These are phyloP conservation scores for Endoconidiophora laricicola DNA, from an alignment of 2,329 filamentous ascomycete species.

Conservation along the genomic window DNA sequence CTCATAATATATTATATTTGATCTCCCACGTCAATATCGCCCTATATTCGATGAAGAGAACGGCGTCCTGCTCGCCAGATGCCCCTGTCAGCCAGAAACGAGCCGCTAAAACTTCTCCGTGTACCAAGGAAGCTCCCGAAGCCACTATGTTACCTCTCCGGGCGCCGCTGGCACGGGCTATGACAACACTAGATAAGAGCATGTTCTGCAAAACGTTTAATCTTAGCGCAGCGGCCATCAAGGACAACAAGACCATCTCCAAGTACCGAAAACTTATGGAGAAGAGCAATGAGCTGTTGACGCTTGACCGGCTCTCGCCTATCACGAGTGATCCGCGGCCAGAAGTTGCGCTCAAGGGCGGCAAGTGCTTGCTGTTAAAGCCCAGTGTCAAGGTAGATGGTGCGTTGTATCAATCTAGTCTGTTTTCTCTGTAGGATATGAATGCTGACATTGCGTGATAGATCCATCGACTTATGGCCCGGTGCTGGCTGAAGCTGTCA, in stretches of 20 bases:
- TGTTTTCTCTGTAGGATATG: not conserved
- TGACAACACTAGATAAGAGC: conserved; percentile 63
- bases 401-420: conserved; percentile 15
- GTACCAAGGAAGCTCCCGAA: conserved; percentile 11
- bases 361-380: conserved; percentile 44
- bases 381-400: conserved; percentile 38
- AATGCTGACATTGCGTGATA: conserved; percentile 19
- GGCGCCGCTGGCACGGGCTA: conserved; percentile 65
- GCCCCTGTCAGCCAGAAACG: not conserved
- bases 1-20: not conserved
- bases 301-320: conserved; percentile 43
- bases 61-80: too few species aligned
- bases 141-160: conserved; percentile 46
- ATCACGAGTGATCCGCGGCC: conserved; percentile 47
- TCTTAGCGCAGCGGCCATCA: conserved; percentile 61
- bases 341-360: conserved; percentile 33
- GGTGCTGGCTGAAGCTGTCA: conserved; percentile 49
- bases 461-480: conserved; percentile 62
- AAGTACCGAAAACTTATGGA: conserved; percentile 50
- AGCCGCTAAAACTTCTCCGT: not conserved
- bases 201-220: conserved; percentile 67
- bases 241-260: conserved; percentile 58
- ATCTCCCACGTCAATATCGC: not conserved
- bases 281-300: conserved; percentile 48
- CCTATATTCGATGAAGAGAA: not conserved